Percentiles rank a stretch among this genome's conserved stretches.
Evolutionary conservation across 1,284 basidiomycete species (phyloP).

Genomic region (Boletus mariae): DNA sequence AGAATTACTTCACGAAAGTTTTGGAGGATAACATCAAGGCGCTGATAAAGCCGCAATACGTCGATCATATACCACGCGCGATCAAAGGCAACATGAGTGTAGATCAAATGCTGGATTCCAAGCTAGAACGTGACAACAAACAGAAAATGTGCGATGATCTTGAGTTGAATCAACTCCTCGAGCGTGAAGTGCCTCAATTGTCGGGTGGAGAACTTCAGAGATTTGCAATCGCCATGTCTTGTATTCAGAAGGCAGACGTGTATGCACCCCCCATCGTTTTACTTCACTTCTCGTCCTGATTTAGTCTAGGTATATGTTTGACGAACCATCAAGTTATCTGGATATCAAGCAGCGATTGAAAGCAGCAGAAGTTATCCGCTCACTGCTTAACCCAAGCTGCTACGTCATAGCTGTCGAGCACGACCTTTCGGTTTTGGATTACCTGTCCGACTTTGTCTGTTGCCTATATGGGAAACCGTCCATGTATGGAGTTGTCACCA

Average conservation of each 20-base stretch:
- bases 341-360: slow-evolving; percentile 92
- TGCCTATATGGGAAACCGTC: slow-evolving; percentile 96
- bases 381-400: slow-evolving; percentile 73
- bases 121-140: slow-evolving; percentile 82
- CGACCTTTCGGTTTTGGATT: slow-evolving; percentile 95
- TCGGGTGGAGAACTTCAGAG: slow-evolving; percentile 96
- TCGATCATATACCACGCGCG: slow-evolving; percentile 94
- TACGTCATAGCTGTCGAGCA: slow-evolving; percentile 97
- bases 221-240: slow-evolving; percentile 93
- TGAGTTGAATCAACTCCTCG: slow-evolving; percentile 81
- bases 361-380: slow-evolving; percentile 95
- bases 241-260: slow-evolving; percentile 91
- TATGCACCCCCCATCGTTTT: slow-evolving; percentile 37
- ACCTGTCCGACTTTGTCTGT: slow-evolving; percentile 95
- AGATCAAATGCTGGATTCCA: slow-evolving; percentile 85
- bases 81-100: slow-evolving; percentile 91
- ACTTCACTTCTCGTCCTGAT: slow-evolving; percentile 4
- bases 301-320: slow-evolving; percentile 82
- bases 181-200: slow-evolving; percentile 79
- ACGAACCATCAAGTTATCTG: slow-evolving; percentile 96
- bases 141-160: slow-evolving; percentile 78
- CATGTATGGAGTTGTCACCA: slow-evolving; percentile 96
- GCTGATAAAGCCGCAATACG: slow-evolving; percentile 97
- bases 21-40: slow-evolving; percentile 97
- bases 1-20: slow-evolving; percentile 99